Percentiles rank a stretch among this genome's conserved stretches.
Conservation (phyloP, 2,329 filamentous ascomycete genomes). For the Elsinoe fawcettii region DNA sequence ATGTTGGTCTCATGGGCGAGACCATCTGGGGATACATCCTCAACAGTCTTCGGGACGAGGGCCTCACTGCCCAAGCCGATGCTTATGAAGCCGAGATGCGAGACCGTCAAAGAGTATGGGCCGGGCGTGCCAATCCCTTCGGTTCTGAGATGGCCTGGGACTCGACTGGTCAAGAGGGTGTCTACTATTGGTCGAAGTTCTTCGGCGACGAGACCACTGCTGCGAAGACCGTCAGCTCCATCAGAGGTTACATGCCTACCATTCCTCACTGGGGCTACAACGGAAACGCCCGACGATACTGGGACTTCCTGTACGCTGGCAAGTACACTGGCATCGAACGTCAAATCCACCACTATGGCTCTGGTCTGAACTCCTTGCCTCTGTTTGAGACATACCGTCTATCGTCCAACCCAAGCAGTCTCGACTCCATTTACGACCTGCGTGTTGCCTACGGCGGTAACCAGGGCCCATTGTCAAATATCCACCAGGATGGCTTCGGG, state of each 20-base stretch:
- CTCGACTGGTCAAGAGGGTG: slow-evolving; percentile 53
- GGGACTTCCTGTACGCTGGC: slow-evolving; percentile 49
- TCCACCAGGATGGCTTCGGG: slow-evolving; percentile 48
- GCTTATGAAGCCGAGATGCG: slow-evolving; percentile 43
- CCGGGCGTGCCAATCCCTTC: slow-evolving; percentile 46
- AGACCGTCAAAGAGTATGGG: slow-evolving; percentile 44
- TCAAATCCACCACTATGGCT: slow-evolving; percentile 56
- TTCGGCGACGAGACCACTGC: slow-evolving; percentile 43
- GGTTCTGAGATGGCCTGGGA: slow-evolving; percentile 58
- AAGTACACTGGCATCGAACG: slow-evolving; percentile 38
- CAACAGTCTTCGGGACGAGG: slow-evolving; percentile 44
- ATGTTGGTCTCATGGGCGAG: slow-evolving; percentile 52
- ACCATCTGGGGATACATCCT: slow-evolving; percentile 50
- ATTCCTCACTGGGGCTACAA: slow-evolving; percentile 57
- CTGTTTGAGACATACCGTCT: slow-evolving; percentile 46
- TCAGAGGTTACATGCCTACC: slow-evolving; percentile 50
- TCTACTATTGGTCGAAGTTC: slow-evolving; percentile 44
- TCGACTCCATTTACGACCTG: slow-evolving; percentile 42
- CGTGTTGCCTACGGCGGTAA: slow-evolving; percentile 49
- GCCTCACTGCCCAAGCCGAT: slow-evolving; percentile 33
- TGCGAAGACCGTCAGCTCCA: slow-evolving; percentile 47
- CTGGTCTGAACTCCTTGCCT: slow-evolving; percentile 49
- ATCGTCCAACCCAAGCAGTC: slow-evolving; percentile 27
- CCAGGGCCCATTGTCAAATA: slow-evolving; percentile 48
- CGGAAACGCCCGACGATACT: slow-evolving; percentile 53